Conservation (phyloP, 805 yeast genomes). For the Ogataea wickerhamii region DNA sequence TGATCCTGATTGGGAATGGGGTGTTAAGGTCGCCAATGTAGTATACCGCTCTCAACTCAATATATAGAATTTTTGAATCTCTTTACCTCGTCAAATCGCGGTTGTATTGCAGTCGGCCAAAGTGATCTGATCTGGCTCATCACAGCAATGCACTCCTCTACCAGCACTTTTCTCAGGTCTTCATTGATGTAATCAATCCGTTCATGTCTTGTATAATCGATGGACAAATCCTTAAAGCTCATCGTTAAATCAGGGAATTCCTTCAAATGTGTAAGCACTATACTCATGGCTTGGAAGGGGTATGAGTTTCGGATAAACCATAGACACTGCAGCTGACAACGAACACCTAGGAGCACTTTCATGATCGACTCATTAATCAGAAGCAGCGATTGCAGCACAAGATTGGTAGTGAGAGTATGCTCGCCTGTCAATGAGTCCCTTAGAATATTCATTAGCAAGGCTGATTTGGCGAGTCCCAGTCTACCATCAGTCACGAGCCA, state of each 20-base stretch:
- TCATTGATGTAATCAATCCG: slow-evolving; percentile 11
- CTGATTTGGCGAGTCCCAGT: slow-evolving; percentile 19
- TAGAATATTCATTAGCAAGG: slow-evolving; percentile 15
- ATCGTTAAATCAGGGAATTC: slow-evolving; percentile 10
- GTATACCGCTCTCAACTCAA: slow-evolving; percentile 23
- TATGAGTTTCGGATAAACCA: slow-evolving; percentile 23
- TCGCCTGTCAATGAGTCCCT: slow-evolving; percentile 8
- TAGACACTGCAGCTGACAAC: slow-evolving; percentile 7
- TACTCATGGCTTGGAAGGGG: slow-evolving; percentile 25
- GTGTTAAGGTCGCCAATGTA: slow-evolving; percentile 32
- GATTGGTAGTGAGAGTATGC: slow-evolving; percentile 8
- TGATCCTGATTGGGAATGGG: slow-evolving; percentile 38
- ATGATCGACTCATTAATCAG: slow-evolving; percentile 23
- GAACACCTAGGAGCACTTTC: slow-evolving; percentile 18
- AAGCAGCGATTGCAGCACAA: slow-evolving; percentile 20
- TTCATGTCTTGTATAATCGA: slow-evolving; percentile 13
- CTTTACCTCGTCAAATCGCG: slow-evolving; percentile 17
- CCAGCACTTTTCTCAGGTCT: slow-evolving; percentile 16
- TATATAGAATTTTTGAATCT: slow-evolving; percentile 7
- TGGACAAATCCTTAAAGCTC: slow-evolving; percentile 12
- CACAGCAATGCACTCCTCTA: slow-evolving; percentile 10
- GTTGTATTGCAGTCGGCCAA: slow-evolving; percentile 17
- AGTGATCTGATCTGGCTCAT: slow-evolving; percentile 7
- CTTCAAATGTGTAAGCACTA: slow-evolving; percentile 19
- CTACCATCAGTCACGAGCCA: slow-evolving; percentile 21